Evolutionary conservation across 305 asterid species (phyloP), one percentile per base, ranked within the genome.

Genomic region (Galium porrigens): DNA sequence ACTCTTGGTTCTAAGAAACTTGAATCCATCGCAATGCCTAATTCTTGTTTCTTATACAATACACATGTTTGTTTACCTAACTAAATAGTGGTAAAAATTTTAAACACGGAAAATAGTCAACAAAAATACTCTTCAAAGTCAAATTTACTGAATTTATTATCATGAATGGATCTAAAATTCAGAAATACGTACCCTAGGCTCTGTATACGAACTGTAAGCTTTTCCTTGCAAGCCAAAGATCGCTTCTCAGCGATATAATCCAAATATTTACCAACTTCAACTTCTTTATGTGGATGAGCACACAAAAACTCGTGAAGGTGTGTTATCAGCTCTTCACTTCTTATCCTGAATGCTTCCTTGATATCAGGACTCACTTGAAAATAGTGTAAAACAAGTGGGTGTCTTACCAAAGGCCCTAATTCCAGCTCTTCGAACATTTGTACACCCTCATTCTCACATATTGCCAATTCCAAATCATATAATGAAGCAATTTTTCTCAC

Each of bases 341-440:
- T 83, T 76, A 92, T 87, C 76, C 75, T 87, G 78, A 67, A 76
- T 41, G 80, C 84, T 80, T 82, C 83, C 62, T 81, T 83, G 56
- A 76, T 52, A 70, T 82, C 88, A 72, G 84, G 70, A 76, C 78
- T 71, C 76, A 84, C 70, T 46, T 83, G 82, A 80, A 92, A 92
- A 78, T 87, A 92, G 66, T 85, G 86, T 70, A 74, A 71, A 61
- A 79, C 87, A 67, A 87, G 86, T 1, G 97, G 97, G 51, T 89
- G 91, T 63, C 84, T 84, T 64, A 83, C 73, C 82, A 92, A 78
- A 68, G 99, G 96, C 60, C 99, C 99, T 85, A 92, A 80, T 71
- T 84, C 91, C 72, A 92, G 85, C 77, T 89, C 95, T 68, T 87
- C 95, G 78, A 87, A 92, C 64, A 29, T 72, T 63, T 77, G 78